Evolutionary conservation across 1,139 yeast species (phyloP).

Genomic region (Blastobotrys elegans): DNA sequence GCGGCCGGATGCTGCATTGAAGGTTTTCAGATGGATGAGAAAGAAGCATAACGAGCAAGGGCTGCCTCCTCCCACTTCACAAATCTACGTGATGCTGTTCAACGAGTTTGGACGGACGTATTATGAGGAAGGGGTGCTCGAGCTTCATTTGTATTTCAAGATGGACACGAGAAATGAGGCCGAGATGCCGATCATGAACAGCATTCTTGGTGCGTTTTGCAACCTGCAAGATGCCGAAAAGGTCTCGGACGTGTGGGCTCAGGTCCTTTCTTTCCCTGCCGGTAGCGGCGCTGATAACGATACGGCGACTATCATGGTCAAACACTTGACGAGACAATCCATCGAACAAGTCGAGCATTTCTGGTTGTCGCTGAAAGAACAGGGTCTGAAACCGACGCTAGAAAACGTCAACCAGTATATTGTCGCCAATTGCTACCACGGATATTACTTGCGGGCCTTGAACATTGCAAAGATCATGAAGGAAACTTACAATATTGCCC

Average conservation of each 20-base stretch:
- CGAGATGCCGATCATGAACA: conserved; percentile 55
- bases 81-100: conserved; percentile 60
- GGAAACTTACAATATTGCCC: conserved; percentile 45
- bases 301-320: conserved; percentile 67
- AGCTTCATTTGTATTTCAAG: conserved; percentile 59
- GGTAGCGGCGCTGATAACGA: conserved; percentile 54
- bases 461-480: conserved; percentile 47
- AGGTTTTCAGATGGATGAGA: conserved; percentile 60
- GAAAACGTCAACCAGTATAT: conserved; percentile 59
- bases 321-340: conserved; percentile 57
- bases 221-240: conserved; percentile 55
- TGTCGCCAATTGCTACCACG: conserved; percentile 71
- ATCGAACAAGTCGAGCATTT: conserved; percentile 56
- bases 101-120: conserved; percentile 53
- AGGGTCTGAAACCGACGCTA: conserved; percentile 50
- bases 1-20: conserved; percentile 60
- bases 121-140: conserved; percentile 65
- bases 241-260: conserved; percentile 58
- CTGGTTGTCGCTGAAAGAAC: conserved; percentile 53
- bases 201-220: conserved; percentile 63
- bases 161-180: conserved; percentile 60
- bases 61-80: conserved; percentile 56
- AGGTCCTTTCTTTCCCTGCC: conserved; percentile 49
- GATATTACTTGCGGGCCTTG: conserved; percentile 55
- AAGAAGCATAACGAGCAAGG: conserved; percentile 54